Evolutionary conservation across 108 stramenopile species (phyloP), one percentile per base, ranked within the genome.

Genomic region (Cyclotella choctawhatcheeana): DNA sequence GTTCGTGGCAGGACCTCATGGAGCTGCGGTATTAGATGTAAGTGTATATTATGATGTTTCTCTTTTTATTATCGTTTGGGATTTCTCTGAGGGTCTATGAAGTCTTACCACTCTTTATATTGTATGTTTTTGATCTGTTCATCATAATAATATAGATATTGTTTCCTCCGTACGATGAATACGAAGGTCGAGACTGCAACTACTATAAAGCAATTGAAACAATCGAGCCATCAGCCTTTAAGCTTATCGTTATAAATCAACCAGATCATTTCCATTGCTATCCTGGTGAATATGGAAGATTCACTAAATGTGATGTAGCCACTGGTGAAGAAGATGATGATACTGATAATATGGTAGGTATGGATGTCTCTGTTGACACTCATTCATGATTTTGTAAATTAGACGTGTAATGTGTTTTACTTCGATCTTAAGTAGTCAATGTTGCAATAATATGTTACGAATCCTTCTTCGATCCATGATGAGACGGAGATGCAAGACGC

Each of bases 81-180:
- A n/a, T n/a, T n/a, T n/a, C n/a, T n/a, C n/a, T n/a, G n/a, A n/a
- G n/a, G n/a, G n/a, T n/a, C n/a, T n/a, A n/a, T n/a, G n/a, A n/a
- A n/a, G n/a, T n/a, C n/a, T n/a, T n/a, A n/a, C n/a, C n/a, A n/a
- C n/a, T n/a, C 29, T 56, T 30, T 48, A 48, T 8, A 10, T 48
- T 10, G 12, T 31, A 29, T 31, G 2, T 27, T 56, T 31, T 30
- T 12, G 5, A 3, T 0, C 3, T n/a, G 2, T 17, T 12, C 5
- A 1, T 14, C 0, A 27, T 30, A 16, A 4, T 13, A 27, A 27
- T 3, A 29, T 31, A 56, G 55, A 89, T 98, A 3, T 71, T 98
- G 61, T 59, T 97, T 44, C 97, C 97, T 29, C 97, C 97, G 0
- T 98, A 98, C 72, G 93, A 96, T 71, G 68, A 71, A n/a, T 64